These are phyloP conservation scores for Dimargaris xerosporica DNA, from an alignment of 192 early-diverging fungal genomes.

Conservation along the genomic window DNA sequence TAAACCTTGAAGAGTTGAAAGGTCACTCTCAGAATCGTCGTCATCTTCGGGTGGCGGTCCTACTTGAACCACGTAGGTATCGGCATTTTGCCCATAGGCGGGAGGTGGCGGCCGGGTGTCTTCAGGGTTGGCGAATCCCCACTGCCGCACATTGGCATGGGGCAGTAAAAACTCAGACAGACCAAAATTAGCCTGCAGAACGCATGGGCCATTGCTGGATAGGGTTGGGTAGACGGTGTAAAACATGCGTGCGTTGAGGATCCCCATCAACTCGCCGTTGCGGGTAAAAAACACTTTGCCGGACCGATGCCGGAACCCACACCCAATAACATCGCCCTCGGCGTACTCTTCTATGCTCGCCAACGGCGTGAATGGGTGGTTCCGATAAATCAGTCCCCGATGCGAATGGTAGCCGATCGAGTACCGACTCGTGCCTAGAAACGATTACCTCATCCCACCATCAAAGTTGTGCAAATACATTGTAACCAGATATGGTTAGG, in stretches of 20 bases:
- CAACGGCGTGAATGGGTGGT: slow-evolving; percentile 10
- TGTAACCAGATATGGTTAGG: too few species aligned
- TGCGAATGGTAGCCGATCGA: slow-evolving; percentile 10
- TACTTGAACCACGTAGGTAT: slow-evolving; percentile 10
- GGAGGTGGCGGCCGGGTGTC: slow-evolving; percentile 9
- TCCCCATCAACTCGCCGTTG: slow-evolving; percentile 22
- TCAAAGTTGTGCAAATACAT: too few species aligned
- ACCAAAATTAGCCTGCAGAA: slow-evolving; percentile 12
- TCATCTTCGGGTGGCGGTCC: background rate
- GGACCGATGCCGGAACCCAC: slow-evolving; percentile 32
- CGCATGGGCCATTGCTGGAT: slow-evolving; percentile 3
- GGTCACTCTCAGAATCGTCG: background rate
- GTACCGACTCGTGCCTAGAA: background rate
- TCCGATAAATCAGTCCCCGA: slow-evolving; percentile 6
- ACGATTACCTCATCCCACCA: too few species aligned
- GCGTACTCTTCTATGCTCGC: slow-evolving; percentile 26
- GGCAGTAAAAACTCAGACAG: slow-evolving; percentile 7
- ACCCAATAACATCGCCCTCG: slow-evolving; percentile 33
- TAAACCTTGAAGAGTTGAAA: too few species aligned
- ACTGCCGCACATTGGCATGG: slow-evolving; percentile 12
- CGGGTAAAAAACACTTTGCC: slow-evolving; percentile 34
- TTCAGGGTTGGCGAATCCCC: slow-evolving; percentile 10
- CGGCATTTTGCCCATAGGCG: slow-evolving; percentile 7
- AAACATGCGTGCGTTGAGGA: slow-evolving; percentile 12
- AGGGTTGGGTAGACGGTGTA: slow-evolving; percentile 10